A percentile compares a stretch with the other conserved stretches of the same genome.
These are phyloP conservation scores for Kodamaea fungicola DNA, from an alignment of 1,139 yeast genomes.

Conservation along the genomic window DNA sequence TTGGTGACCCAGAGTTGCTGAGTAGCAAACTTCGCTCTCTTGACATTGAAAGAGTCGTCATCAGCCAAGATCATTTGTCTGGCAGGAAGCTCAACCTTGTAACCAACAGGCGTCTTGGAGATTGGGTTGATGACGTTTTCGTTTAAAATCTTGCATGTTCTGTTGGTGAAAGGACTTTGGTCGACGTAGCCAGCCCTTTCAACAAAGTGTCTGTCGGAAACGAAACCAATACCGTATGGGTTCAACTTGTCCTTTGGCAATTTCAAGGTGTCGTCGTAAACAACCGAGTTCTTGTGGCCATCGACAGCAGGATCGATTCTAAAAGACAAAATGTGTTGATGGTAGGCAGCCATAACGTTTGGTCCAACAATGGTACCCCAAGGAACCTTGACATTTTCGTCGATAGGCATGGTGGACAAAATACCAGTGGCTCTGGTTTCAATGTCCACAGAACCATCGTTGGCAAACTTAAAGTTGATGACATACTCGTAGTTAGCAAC, in stretches of 20 bases:
- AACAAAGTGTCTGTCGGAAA: conserved; percentile 58
- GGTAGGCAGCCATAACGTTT: conserved; percentile 83
- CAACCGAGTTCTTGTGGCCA: conserved; percentile 78
- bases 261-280: conserved; percentile 69
- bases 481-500: conserved; percentile 90
- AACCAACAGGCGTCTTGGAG: conserved; percentile 76
- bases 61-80: conserved; percentile 73
- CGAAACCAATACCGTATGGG: conserved; percentile 75
- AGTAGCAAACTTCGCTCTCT: conserved; percentile 70
- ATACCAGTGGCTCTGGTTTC: conserved; percentile 91
- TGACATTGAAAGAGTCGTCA: conserved; percentile 55
- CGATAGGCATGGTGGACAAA: conserved; percentile 79
- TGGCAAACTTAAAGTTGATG: conserved; percentile 72
- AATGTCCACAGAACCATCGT: conserved; percentile 78
- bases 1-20: conserved; percentile 77
- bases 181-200: conserved; percentile 74
- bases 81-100: conserved; percentile 76
- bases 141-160: conserved; percentile 76
- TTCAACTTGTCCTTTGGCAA: conserved; percentile 56
- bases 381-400: conserved; percentile 66
- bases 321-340: conserved; percentile 81
- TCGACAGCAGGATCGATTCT: conserved; percentile 88
- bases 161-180: conserved; percentile 72
- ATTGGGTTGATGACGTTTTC: conserved; percentile 75
- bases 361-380: conserved; percentile 88